Conservation (phyloP, 2,329 filamentous ascomycete species). For the Fusarium humuli region DNA sequence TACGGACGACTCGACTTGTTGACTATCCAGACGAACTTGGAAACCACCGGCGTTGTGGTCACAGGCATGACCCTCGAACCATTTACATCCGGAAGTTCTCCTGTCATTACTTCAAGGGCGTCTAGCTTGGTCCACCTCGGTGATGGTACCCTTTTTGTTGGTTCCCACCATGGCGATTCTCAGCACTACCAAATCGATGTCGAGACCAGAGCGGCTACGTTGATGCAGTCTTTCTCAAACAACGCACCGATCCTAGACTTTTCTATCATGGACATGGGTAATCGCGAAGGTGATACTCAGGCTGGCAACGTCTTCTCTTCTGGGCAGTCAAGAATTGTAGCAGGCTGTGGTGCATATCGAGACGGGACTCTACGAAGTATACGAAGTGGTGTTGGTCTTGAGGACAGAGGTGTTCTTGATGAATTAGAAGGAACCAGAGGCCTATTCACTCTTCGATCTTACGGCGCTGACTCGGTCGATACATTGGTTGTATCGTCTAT, state of each 20-base stretch:
- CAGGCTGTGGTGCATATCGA: slow-evolving; percentile 89
- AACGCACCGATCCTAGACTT: slow-evolving; percentile 95
- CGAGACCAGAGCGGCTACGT: slow-evolving; percentile 61
- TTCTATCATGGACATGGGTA: slow-evolving; percentile 94
- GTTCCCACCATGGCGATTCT: slow-evolving; percentile 92
- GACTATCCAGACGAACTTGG: slow-evolving; percentile 76
- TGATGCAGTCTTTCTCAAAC: slow-evolving; percentile 78
- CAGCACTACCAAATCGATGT: slow-evolving; percentile 76
- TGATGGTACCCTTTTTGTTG: slow-evolving; percentile 80
- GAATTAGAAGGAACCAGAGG: slow-evolving; percentile 80
- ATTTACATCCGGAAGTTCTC: slow-evolving; percentile 47
- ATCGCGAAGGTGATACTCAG: slow-evolving; percentile 79
- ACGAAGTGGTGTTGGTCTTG: slow-evolving; percentile 90
- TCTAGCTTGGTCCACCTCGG: slow-evolving; percentile 83
- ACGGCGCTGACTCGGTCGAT: slow-evolving; percentile 66
- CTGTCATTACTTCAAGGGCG: slow-evolving; percentile 73
- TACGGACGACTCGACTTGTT: slow-evolving; percentile 89
- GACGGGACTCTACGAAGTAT: slow-evolving; percentile 92
- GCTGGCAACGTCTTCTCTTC: slow-evolving; percentile 90
- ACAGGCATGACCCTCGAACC: slow-evolving; percentile 75
- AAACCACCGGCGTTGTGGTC: slow-evolving; percentile 74
- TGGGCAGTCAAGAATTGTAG: slow-evolving; percentile 92
- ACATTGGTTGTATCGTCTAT: slow-evolving; percentile 84
- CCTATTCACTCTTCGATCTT: slow-evolving; percentile 74
- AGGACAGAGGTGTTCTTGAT: slow-evolving; percentile 84